Conservation (phyloP, 129 eudicot species). For the Artemisia annua region DNA sequence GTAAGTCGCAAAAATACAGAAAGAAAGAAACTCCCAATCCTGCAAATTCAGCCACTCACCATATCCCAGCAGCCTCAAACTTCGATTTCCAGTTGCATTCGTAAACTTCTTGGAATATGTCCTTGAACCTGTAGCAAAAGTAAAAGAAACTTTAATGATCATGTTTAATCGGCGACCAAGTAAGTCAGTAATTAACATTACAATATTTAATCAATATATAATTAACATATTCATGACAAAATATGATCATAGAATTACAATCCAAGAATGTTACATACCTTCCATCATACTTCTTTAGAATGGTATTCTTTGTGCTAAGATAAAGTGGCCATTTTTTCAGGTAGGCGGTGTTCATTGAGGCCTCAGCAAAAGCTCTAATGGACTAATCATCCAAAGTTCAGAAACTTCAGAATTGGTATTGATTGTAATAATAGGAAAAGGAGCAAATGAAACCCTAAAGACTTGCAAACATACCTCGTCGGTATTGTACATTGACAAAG, state of each 20-base stretch:
- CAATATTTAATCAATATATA: background rate
- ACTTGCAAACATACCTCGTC: constrained; percentile 66
- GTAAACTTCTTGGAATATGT: constrained; percentile 93
- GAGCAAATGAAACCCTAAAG: background rate
- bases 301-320: constrained; percentile 96
- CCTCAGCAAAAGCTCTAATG: constrained; percentile 83
- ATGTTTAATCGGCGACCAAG: background rate
- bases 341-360: constrained; percentile 90
- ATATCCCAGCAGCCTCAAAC: constrained; percentile 90
- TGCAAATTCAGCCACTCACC: constrained; percentile 54
- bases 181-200: too few relatives aligned
- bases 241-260: background rate
- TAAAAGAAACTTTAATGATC: background rate
- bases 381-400: constrained; percentile 50
- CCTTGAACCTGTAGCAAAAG: constrained; percentile 69
- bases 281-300: constrained; percentile 95
- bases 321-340: constrained; percentile 94
- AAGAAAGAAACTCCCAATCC: background rate
- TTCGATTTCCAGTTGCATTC: constrained; percentile 83
- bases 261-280: constrained; percentile 47
- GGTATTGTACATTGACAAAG: constrained; percentile 96
- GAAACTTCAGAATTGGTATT: background rate
- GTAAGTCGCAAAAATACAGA: background rate
- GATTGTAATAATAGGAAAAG: background rate
- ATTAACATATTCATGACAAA: background rate